Conservation (phyloP, 768 basidiomycete genomes). For the Mycena venus region DNA sequence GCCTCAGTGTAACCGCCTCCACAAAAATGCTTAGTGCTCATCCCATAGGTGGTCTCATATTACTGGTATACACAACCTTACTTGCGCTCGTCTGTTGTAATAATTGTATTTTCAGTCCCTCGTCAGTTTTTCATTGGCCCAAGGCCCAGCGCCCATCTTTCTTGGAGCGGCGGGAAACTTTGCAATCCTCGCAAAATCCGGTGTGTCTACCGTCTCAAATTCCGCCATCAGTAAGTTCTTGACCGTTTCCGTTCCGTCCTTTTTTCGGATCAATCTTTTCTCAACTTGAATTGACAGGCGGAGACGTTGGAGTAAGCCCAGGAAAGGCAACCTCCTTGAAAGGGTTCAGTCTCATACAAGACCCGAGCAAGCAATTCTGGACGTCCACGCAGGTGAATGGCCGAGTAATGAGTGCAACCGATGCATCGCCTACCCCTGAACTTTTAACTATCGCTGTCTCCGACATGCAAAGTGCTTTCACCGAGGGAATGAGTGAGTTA, state of each 20-base stretch:
- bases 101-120: not conserved
- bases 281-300: not conserved
- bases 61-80: too few species aligned
- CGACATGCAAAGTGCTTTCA: slow-evolving; percentile 14
- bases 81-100: too few species aligned
- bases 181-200: slow-evolving; percentile 9
- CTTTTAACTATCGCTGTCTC: not conserved
- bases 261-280: not conserved
- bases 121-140: not conserved
- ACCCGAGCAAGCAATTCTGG: slow-evolving; percentile 21
- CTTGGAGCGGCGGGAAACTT: slow-evolving; percentile 8
- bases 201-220: not conserved
- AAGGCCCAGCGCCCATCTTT: not conserved
- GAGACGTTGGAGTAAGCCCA: slow-evolving; percentile 12
- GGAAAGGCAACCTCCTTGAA: not conserved
- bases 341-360: slow-evolving; percentile 18
- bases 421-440: not conserved
- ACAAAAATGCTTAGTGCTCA: too few species aligned
- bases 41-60: too few species aligned
- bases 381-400: slow-evolving; percentile 17
- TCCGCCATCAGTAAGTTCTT: slow-evolving; percentile 10
- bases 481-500: slow-evolving; percentile 2
- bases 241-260: too few species aligned
- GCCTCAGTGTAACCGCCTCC: too few species aligned
- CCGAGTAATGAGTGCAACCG: not conserved